Percentiles rank a stretch among this genome's conserved stretches.
Conservation (phyloP, 768 basidiomycete genomes). For the Boletus reticuloceps region DNA sequence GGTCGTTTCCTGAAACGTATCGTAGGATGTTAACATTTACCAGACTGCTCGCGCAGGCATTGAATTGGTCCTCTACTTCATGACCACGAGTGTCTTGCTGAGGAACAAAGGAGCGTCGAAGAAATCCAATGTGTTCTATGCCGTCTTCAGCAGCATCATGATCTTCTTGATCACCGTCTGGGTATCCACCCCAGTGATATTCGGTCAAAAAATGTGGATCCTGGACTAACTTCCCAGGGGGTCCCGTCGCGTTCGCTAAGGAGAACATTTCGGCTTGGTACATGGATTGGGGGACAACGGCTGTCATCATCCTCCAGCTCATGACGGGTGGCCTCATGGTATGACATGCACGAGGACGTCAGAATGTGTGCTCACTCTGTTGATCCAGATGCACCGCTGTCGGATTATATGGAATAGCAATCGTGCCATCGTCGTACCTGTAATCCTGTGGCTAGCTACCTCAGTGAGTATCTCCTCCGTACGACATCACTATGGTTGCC, state of each 20-base stretch:
- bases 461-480: constrained; percentile 13
- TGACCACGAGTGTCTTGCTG: constrained; percentile 15
- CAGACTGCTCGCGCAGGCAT: constrained; percentile 11
- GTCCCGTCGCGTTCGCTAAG: constrained; percentile 30
- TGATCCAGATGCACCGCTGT: constrained; percentile 37
- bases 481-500: neutral
- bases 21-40: neutral
- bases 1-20: too few relatives aligned
- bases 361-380: neutral
- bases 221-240: constrained; percentile 33
- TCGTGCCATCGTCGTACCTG: constrained; percentile 9
- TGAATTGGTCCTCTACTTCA: constrained; percentile 22
- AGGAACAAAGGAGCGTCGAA: neutral
- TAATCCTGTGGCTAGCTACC: constrained; percentile 18
- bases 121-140: constrained; percentile 15
- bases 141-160: constrained; percentile 23
- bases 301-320: constrained; percentile 30
- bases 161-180: constrained; percentile 31
- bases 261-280: constrained; percentile 26
- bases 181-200: constrained; percentile 14
- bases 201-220: constrained; percentile 37
- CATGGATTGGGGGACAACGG: constrained; percentile 24
- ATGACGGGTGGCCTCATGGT: constrained; percentile 33
- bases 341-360: neutral
- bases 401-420: constrained; percentile 33